Evolutionary conservation across 176 grass and related monocot species (phyloP).

Genomic region (Eleusine indica): DNA sequence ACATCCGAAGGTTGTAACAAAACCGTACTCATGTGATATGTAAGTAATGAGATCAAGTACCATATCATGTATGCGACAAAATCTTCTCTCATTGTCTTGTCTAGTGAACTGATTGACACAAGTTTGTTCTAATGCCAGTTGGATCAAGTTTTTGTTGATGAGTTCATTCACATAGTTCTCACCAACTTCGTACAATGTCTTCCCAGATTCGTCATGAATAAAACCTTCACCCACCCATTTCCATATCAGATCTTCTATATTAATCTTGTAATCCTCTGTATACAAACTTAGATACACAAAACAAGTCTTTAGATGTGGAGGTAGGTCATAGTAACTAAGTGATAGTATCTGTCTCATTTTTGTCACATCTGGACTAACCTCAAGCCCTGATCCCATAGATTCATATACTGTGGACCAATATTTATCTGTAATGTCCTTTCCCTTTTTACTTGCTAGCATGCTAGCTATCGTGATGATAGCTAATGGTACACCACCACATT

Average conservation of each 20-base stretch:
- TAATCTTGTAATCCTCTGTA: not conserved
- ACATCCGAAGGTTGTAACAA: too few relatives aligned
- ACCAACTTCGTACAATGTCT: too few relatives aligned
- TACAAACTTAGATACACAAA: not conserved
- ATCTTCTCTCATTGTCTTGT: too few relatives aligned
- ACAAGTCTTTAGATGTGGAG: not conserved
- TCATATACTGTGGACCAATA: slow-evolving; percentile 1
- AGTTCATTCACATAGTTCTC: too few relatives aligned
- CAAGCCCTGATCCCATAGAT: slow-evolving; percentile 7
- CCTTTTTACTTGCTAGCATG: not conserved
- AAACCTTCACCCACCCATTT: slow-evolving; percentile 16
- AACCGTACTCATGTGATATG: too few relatives aligned
- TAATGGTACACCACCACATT: slow-evolving; percentile 29
- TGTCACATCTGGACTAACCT: not conserved
- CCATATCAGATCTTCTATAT: not conserved
- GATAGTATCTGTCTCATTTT: slow-evolving; percentile 26
- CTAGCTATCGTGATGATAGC: slow-evolving; percentile 28
- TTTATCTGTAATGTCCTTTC: not conserved
- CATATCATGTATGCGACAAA: too few relatives aligned
- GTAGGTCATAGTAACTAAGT: slow-evolving; percentile 13
- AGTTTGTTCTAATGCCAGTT: too few relatives aligned
- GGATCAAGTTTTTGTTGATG: too few relatives aligned
- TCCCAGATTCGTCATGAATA: too few relatives aligned
- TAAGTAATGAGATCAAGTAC: too few relatives aligned
- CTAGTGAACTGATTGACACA: too few relatives aligned